Conservation (phyloP, 2,329 filamentous ascomycete species). For the Rutstroemia sp. region DNA sequence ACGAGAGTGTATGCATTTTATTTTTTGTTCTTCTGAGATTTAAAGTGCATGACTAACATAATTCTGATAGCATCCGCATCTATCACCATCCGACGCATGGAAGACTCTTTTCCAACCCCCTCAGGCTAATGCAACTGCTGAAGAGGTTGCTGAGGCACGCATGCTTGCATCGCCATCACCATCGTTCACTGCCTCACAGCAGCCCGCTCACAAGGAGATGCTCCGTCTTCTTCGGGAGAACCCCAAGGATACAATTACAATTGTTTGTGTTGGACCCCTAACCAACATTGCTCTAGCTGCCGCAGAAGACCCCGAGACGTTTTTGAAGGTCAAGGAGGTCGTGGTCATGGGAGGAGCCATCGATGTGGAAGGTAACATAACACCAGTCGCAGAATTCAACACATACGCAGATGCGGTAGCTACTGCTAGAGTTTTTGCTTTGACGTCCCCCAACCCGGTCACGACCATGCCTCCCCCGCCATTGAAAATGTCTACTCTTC, state of each 20-base stretch:
- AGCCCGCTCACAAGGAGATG: constrained; percentile 75
- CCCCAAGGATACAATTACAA: constrained; percentile 76
- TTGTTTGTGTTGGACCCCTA: constrained; percentile 81
- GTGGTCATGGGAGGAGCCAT: constrained; percentile 94
- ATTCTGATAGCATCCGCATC: constrained; percentile 54
- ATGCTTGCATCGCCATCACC: constrained; percentile 30
- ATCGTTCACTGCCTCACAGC: constrained; percentile 70
- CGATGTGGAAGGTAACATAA: constrained; percentile 71
- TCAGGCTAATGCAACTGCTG: constrained; percentile 40
- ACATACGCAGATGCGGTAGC: constrained; percentile 80
- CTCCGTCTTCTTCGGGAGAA: constrained; percentile 78
- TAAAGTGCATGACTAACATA: constrained; percentile 13
- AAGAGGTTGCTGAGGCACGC: constrained; percentile 28
- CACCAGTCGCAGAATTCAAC: constrained; percentile 90
- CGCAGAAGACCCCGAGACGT: constrained; percentile 79
- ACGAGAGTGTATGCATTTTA: constrained; percentile 41
- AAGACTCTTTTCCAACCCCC: constrained; percentile 53
- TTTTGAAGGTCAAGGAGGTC: constrained; percentile 81
- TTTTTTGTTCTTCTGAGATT: not conserved
- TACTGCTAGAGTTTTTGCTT: constrained; percentile 66
- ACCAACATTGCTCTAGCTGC: constrained; percentile 92
- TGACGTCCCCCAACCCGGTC: constrained; percentile 65
- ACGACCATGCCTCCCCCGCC: constrained; percentile 73
- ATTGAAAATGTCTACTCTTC: constrained; percentile 41
- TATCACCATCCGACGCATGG: constrained; percentile 70